Evolutionary conservation across 148 eudicot genomes (phyloP), one percentile per base, ranked within the genome.

Genomic region (Nepenthes gracilis): DNA sequence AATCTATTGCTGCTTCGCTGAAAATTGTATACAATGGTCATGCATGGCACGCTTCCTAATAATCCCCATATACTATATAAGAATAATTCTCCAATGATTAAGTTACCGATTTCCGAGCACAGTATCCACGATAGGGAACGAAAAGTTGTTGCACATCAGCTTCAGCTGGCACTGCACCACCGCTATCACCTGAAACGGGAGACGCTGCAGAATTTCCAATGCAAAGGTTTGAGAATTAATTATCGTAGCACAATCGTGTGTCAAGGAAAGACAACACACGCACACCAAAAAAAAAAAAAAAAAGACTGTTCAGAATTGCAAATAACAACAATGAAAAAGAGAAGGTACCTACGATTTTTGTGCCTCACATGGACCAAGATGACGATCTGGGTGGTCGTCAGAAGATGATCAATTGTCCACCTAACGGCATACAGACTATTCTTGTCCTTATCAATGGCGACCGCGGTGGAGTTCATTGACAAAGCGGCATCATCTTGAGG

Each of bases 101-200:
- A 55, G 38, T 55, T 57, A 65, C 68, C 68, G 68, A 55, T 65
- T 65, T 65, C 32, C 68, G 68, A 65, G 68, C 68, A 43, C 68
- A 65, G 14, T 55, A 65, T 32, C 38, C 60, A 11, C 68, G 68
- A 37, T 56, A 65, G 2, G 68, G 68, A 3, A 38, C 35, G 54
- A 65, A 47, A 11, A 65, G 23, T 8, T 65, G 68, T 45, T 65
- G 68, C 37, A 56, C 12, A 0, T 65, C 68, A 2, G 45, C 35
- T 7, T 65, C 68, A 0, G 37, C 12, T 45, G 59, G 2, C 34
- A 35, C 61, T 40, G 23, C 40, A 54, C 48, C 45, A 6, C 14
- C 2, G 43, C 6, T 33, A 35, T 38, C 61, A 49, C 12, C 53
- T n/a, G 15, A 11, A 49, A 6, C 53, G 11, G 53, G 53, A 49